Evolutionary conservation across 2,329 filamentous ascomycete genomes (phyloP), one percentile per base, ranked within the genome.

Genomic region (Neonectria magnoliae): DNA sequence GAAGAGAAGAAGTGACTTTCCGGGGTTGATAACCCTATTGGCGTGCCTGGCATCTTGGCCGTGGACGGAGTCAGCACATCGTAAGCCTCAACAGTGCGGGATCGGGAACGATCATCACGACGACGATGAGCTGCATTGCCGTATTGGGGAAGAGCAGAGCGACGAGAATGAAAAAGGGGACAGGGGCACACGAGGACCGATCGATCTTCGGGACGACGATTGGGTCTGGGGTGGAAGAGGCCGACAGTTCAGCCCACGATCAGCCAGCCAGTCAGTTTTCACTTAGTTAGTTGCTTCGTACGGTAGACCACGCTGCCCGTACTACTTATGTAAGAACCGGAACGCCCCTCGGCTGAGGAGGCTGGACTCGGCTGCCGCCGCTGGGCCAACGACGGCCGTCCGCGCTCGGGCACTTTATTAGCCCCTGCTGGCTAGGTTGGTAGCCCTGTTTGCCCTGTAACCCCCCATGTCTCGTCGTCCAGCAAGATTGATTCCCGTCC

Each of bases 141-240:
- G 33, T 56, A 51, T 45, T 47, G 10, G 56, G 56, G 61, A 55
- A 55, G 33, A 45, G 50, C 22, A 31, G 42, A 63, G 50, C 50
- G 5, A n/a, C 5, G 13, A n/a, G 38, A 18, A 7, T 27, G 55
- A 63, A 14, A 20, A 44, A 31, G 16, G 22, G 31, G 55, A 45
- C 42, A 36, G 54, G 54, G 60, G 44, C 33, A 27, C 38, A 11
- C 14, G 29, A 45, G 36, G 25, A 52, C 52, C 47, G 61, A 64
- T 64, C 61, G 62, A 64, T 64, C 57, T 57, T 44, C 9, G 31
- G 57, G 22, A 27, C 41, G 31, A 47, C 62, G 57, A 64, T 64
- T 61, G 62, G 57, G 55, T 44, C 56, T 55, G 51, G 50, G 20
- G 36, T 55, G 51, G 50, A 20, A 20, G 22, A 31, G 18, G 55